Evolutionary conservation across 1,139 yeast genomes (phyloP), one percentile per base, ranked within the genome.

Genomic region (Nakaseomyces bracarensis): DNA sequence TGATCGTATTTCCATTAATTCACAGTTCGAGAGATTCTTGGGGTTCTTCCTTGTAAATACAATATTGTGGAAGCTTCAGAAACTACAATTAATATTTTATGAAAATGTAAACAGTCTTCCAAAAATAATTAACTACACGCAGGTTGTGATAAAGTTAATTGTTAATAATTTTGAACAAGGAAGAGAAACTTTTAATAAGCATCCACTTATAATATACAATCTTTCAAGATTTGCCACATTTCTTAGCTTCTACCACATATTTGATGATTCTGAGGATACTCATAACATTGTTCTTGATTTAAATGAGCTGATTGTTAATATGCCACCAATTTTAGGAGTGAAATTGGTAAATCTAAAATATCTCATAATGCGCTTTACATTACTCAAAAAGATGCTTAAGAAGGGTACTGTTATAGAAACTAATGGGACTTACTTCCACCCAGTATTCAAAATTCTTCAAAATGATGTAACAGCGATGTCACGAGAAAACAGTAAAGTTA

Each of bases 291-390:
- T 44, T 10, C 41, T 47, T 3, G 60, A 57, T 39, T 27, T 58
- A 1, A 43, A 43, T 28, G 58, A 58, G 15, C 33, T 59, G 11
- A 38, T 54, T 15, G 36, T 44, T 13, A 47, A 43, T 8, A 33
- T 52, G 15, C 50, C 58, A 2, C 15, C 44, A 1, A 41, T 48
- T 9, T 40, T 49, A 6, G 49, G 48, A 11, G 43, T 49, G 7
- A 45, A 46, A 16, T 75, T 29, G 68, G 71, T 49, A 73, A 69
- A 56, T 53, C 47, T 20, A 79, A 80, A 53, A 50, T 68, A 44
- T 23, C 14, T 58, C 14, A 30, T 52, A 1, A 44, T 46, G 19
- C 49, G 63, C 30, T 44, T 60, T 13, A 46, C 49, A 15, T 21
- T 33, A n/a, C 14, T 33, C 8, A 20, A 18, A 11, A 33, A 21